Evolutionary conservation across 177 flowering plant species (phyloP), one percentile per base, ranked within the genome.

Genomic region (Vitis hybrid): DNA sequence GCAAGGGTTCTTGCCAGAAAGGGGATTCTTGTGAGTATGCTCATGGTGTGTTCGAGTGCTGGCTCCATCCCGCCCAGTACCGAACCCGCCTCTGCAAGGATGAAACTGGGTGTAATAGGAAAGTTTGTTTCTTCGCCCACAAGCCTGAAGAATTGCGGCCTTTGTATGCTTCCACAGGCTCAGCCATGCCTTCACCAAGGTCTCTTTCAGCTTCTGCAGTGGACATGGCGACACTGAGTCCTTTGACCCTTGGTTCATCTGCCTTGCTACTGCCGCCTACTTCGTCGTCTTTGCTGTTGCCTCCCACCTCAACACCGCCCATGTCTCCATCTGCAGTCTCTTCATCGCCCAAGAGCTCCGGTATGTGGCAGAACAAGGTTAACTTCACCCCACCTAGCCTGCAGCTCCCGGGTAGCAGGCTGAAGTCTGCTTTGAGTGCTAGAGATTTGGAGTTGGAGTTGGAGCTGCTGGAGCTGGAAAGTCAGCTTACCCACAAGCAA

Each of bases 61-160:
- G 99, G 99, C 89, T 93, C 2, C 98, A 95, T 78, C 99, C 99
- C 21, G 99, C 99, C 3, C 99, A 91, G 72, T 93, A 95, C 70
- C 75, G 91, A 14, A 95, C 99, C 56, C 72, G 98, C 62, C 93
- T 93, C 13, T 95, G 99, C 80, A 93, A 95, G 81, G 99, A 95
- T 65, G 99, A 90, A 76, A 88, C 83, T 30, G 87, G 87, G 1
- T 95, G 99, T 72, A 60, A 78, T 0, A 75, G 99, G 30, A 90
- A 89, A 76, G 98, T 95, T 2, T 95, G 99, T 74, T 95, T 95
- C 78, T 95, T 95, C 71, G 99, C 99, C 50, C 99, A 95, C 82
- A 91, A 79, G 62, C 80, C 73, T 3, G 99, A 90, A 51, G 98
- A 95, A 74, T 63, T 95, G 26, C 87, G 99, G 1, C 97, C 98